Evolutionary conservation across 2,329 filamentous ascomycete genomes (phyloP).

Genomic region (Mycogone perniciosa): DNA sequence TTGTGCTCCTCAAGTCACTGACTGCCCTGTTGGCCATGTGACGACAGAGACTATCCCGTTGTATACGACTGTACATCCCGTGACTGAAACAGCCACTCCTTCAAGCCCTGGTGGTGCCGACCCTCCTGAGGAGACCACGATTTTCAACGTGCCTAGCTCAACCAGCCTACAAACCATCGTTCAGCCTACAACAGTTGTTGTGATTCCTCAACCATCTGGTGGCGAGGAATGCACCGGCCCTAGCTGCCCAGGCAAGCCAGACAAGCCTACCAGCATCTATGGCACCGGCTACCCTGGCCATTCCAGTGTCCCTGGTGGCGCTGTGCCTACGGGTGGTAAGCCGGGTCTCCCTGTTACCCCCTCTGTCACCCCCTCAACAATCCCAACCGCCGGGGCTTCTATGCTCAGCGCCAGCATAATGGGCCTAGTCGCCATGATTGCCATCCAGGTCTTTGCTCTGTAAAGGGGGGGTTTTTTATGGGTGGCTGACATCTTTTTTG

Average conservation of each 20-base stretch:
- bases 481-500: background rate
- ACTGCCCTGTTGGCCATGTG: constrained; percentile 38
- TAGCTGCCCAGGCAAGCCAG: constrained; percentile 15
- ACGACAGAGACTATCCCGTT: constrained; percentile 27
- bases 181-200: constrained; percentile 14
- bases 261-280: background rate
- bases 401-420: constrained; percentile 21
- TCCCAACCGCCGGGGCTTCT: constrained; percentile 43
- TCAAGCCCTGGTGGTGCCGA: constrained; percentile 1
- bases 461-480: constrained; percentile 14
- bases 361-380: constrained; percentile 23
- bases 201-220: constrained; percentile 17
- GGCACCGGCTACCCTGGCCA: background rate
- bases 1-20: constrained; percentile 43
- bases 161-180: constrained; percentile 14
- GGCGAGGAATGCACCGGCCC: constrained; percentile 22
- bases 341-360: constrained; percentile 8
- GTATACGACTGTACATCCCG: constrained; percentile 35
- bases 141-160: constrained; percentile 5
- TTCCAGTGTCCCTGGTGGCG: constrained; percentile 8
- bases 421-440: constrained; percentile 21
- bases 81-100: constrained; percentile 15
- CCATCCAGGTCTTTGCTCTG: constrained; percentile 23
- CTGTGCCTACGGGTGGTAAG: constrained; percentile 16
- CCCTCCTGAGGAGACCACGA: constrained; percentile 8